Base-by-base conservation (phyloP, 768 basidiomycete species). In the Wakefieldia striispora region DNA sequence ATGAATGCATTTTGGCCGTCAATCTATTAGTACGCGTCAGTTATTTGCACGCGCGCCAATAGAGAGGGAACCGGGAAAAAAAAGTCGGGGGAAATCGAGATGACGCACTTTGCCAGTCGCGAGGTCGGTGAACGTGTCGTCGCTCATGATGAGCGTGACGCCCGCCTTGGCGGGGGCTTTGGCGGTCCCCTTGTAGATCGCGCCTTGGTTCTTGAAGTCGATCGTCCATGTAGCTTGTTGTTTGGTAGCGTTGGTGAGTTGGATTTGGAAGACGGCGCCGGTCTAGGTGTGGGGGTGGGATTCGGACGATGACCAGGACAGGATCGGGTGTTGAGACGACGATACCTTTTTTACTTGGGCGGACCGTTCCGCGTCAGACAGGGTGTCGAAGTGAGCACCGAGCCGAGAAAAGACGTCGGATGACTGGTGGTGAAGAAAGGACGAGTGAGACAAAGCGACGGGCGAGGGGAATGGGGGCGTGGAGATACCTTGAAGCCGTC, bases 1-100 rank as follows among this genome's bases (percentile, higher is more conserved):
- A 97, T 91, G 75, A 94, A 97, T 19, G 93, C 93, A 65, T 93
- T 94, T 71, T 97, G 94, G 17, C 91, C 93, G 59, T 89, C 91
- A 39, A 88, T 73, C 86, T 91, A 54, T 29, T 24, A 8, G 1
- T 4, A 23, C 3, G 6, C 9, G 38, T 38, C 21, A 39, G 43
- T 9, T 7, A 6, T 29, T 9, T 2, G 2, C 27, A 7, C 27
- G 10, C 8, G 27, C 8, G 27, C 27, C 24, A 9, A 29, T 2
- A 29, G 6, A n/a, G n/a, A n/a, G n/a, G n/a, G n/a, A n/a, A n/a
- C n/a, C n/a, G n/a, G n/a, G 27, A 29, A 29, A 19, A 3, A n/a
- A 8, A 21, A 19, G 12, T 14, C 19, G 24, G 9, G 10, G 26
- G 16, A 20, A 34, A 7, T 16, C 24, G 14, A 4, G 14, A 20